Base-by-base conservation (phyloP, 495 filamentous ascomycete genomes). In the Bathelium albidoporum region DNA sequence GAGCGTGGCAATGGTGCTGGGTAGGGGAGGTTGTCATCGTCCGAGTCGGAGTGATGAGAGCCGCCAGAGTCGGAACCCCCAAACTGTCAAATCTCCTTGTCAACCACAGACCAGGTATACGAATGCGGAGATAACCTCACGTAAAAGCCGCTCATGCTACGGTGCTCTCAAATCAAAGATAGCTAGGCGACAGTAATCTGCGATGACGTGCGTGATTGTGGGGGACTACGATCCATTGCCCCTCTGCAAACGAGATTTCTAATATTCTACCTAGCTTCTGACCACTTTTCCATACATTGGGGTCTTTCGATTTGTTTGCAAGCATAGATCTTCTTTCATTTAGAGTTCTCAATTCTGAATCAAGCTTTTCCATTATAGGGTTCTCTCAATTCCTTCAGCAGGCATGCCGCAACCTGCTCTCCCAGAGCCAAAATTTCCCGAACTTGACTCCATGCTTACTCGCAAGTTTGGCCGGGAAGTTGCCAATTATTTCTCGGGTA, bases 401-500 rank as follows among this genome's bases (percentile, higher is more conserved):
- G 49, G 49, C 49, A 55, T 55, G 49, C 49, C 60, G 28, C 65
- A 68, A 67, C 76, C 76, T 24, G 70, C 65, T 26, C 72, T 76
- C 29, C 85, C 85, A 3, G 77, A 77, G 58, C 83, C 85, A 58
- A 81, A 81, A 10, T 81, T 85, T 69, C 75, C 77, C 64, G 82
- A 87, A 70, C 82, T 89, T 69, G 85, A 92, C 78, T 90, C 88
- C 7, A 91, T 92, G 85, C 78, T 98, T 68, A 84, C 87, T 49
- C 82, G 86, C 58, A 94, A 89, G 64, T 97, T 96, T 74, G 94
- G 94, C 69, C 86, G 80, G 67, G 94, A 97, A 77, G 85, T 90
- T 14, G 85, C 87, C 67, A 97, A 98, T 77, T 98, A 97, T 82
- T 97, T 96, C 79, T 88, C 90, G 63, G 90, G 91, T 81, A 83